These are phyloP conservation scores for Oryza glumipatula DNA, from an alignment of 176 grass and related monocot genomes.

Conservation along the genomic window DNA sequence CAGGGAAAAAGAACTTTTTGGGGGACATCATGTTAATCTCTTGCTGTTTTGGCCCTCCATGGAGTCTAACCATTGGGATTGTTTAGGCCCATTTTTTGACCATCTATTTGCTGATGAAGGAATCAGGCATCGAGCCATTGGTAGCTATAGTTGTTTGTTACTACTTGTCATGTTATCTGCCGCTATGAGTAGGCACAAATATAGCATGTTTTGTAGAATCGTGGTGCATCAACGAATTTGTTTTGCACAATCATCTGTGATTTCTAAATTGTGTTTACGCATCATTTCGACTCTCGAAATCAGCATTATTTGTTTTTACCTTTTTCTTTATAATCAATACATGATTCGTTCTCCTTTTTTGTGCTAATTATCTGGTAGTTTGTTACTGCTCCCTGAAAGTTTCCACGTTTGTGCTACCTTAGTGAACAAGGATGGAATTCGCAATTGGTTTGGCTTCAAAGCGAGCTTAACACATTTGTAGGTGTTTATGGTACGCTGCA, in stretches of 20 bases:
- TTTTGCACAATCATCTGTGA: background rate
- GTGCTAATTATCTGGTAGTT: background rate
- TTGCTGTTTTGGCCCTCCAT: background rate
- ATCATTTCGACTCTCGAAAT: background rate
- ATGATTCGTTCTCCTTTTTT: background rate
- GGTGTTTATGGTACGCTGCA: too few relatives aligned
- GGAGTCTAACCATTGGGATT: background rate
- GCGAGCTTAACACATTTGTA: too few relatives aligned
- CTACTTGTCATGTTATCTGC: background rate
- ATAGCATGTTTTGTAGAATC: background rate
- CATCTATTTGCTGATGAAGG: background rate
- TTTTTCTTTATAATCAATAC: background rate
- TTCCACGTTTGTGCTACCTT: too few relatives aligned
- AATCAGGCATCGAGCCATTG: background rate
- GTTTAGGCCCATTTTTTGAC: background rate
- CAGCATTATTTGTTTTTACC: background rate
- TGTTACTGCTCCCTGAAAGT: too few relatives aligned
- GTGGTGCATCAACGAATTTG: background rate
- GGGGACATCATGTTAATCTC: background rate
- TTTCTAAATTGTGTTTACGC: background rate
- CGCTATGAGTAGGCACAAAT: background rate
- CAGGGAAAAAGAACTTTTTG: slow-evolving; percentile 49
- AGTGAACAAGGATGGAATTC: too few relatives aligned
- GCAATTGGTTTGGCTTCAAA: too few relatives aligned
- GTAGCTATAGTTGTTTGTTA: background rate